Conservation (phyloP, 2,329 filamentous ascomycete genomes). For the Tolypocladium ophioglossoides region DNA sequence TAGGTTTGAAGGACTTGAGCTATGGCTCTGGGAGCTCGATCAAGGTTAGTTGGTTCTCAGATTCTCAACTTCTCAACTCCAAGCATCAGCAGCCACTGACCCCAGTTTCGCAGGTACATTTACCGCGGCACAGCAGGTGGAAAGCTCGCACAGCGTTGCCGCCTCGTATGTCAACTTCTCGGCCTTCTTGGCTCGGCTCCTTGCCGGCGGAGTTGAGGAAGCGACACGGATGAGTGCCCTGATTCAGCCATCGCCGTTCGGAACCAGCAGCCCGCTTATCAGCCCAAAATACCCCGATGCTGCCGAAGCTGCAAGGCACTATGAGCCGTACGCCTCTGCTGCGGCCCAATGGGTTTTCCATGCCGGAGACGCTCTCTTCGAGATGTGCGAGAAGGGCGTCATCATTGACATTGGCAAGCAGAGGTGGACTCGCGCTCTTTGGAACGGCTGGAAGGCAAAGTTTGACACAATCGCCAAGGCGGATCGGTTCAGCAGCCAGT, state of each 20-base stretch:
- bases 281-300: not conserved
- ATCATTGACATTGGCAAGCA: not conserved
- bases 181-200: conserved; percentile 1
- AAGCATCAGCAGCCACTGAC: not conserved
- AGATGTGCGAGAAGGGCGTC: conserved; percentile 1
- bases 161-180: conserved; percentile 1
- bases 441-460: not conserved
- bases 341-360: conserved; percentile 1
- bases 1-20: not conserved
- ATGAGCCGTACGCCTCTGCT: not conserved
- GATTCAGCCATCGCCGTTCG: not conserved
- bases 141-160: not conserved
- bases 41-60: not conserved
- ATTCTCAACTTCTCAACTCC: no score
- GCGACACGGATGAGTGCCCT: not conserved
- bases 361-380: not conserved
- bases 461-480: not conserved
- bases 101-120: not conserved
- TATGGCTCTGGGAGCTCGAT: not conserved
- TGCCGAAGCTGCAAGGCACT: not conserved
- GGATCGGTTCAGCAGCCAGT: not conserved
- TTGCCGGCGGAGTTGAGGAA: not conserved
- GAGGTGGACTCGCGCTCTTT: conserved; percentile 1
- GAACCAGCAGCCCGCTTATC: not conserved
- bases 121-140: not conserved